Conservation (phyloP, 1,284 basidiomycete species). For the Ustilago bromivora region DNA sequence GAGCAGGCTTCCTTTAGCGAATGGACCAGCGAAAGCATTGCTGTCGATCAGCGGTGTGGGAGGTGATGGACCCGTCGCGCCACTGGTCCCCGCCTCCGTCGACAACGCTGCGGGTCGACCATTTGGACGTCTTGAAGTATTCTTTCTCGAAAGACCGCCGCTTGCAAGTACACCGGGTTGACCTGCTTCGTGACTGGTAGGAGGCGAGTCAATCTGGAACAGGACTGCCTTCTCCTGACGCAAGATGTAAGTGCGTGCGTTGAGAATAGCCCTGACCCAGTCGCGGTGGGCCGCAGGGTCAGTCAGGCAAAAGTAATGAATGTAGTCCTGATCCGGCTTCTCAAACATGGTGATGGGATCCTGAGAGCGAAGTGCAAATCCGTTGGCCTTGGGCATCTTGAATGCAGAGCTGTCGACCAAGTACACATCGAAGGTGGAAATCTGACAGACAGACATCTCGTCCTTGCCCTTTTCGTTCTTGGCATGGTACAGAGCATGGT, state of each 20-base stretch:
- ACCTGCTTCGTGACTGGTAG: conserved; percentile 12
- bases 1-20: conserved; percentile 58
- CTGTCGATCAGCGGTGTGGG: conserved; percentile 53
- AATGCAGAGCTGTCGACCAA: conserved; percentile 53
- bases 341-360: conserved; percentile 59
- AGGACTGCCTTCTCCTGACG: conserved; percentile 63
- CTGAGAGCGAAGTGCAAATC: conserved; percentile 64
- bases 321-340: conserved; percentile 63
- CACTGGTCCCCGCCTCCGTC: conserved; percentile 9
- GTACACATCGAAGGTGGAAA: conserved; percentile 65
- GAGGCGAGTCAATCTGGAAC: conserved; percentile 46
- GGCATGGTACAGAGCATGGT: conserved; percentile 64
- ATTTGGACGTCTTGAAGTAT: conserved; percentile 31
- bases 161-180: neutral
- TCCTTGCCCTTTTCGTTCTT: conserved; percentile 68
- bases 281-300: conserved; percentile 64
- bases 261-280: conserved; percentile 64
- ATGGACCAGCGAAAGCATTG: conserved; percentile 52
- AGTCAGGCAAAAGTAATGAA: conserved; percentile 62
- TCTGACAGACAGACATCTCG: conserved; percentile 57
- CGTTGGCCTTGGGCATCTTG: conserved; percentile 61
- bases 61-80: conserved; percentile 14
- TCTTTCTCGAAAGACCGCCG: conserved; percentile 44
- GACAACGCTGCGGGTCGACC: conserved; percentile 19
- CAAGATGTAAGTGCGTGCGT: conserved; percentile 66